phyloP scores from a whole-genome alignment of 202 grass and related monocot genomes.

The Elaeis oleifera region DNA sequence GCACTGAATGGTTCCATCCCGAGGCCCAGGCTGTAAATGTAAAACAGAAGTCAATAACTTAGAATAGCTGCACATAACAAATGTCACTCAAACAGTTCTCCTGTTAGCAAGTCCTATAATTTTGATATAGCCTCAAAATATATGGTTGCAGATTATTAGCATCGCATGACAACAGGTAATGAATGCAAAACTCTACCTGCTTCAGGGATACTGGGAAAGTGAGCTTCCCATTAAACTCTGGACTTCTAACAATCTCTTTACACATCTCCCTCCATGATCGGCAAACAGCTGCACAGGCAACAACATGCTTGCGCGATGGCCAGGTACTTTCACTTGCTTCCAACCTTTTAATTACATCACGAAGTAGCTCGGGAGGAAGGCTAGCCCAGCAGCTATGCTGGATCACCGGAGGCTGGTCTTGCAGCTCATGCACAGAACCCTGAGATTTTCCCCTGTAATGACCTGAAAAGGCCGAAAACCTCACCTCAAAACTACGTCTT shows the following conservation, averaged over 20 bases:
- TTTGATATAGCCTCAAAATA: too few relatives aligned
- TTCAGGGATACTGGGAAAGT: conserved; percentile 16
- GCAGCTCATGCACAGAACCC: conserved; percentile 29
- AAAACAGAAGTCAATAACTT: background rate
- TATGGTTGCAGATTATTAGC: too few relatives aligned
- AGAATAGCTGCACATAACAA: too few relatives aligned
- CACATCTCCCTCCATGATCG: conserved; percentile 19
- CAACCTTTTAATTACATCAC: conserved; percentile 18
- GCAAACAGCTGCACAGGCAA: conserved; percentile 15
- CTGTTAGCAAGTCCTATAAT: too few relatives aligned
- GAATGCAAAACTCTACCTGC: background rate
- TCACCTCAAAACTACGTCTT: conserved; percentile 66
- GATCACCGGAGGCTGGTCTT: conserved; percentile 10
- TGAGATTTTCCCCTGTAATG: conserved; percentile 48
- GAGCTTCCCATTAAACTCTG: conserved; percentile 11
- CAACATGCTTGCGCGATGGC: conserved; percentile 15
- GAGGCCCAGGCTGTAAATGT: conserved; percentile 3
- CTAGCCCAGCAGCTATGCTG: conserved; percentile 24
- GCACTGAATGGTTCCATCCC: conserved; percentile 13
- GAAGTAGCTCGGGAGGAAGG: conserved; percentile 17
- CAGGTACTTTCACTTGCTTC: conserved; percentile 16
- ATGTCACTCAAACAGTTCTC: too few relatives aligned
- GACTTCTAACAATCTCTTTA: conserved; percentile 21
- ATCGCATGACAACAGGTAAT: background rate
- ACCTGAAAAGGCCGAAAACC: conserved; percentile 53